Base-by-base conservation (phyloP, 345 rosid species). In the Citrus trifoliata region DNA sequence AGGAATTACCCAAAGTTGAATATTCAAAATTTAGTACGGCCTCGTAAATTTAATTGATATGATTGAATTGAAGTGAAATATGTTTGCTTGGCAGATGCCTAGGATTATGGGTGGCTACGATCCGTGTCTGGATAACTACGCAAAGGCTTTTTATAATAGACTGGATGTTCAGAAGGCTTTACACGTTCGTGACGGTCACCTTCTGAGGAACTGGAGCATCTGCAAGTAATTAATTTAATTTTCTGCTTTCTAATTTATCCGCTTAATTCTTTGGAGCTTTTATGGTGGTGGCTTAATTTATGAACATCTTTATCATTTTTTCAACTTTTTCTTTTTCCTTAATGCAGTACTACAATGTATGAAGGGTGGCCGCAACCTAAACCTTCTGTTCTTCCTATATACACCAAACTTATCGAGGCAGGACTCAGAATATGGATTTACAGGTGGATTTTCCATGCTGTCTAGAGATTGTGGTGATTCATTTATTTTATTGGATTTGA, bases 351-450 rank as follows among this genome's bases (percentile, higher is more conserved):
- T 27, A 81, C 79, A 42, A 84, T 96, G 68, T 94, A 82, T 62
- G 13, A 83, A 2, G 69, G 70, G 16, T 96, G 99, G 99, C 10
- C 82, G 33, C 85, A 88, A 73, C 82, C 89, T 32, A 85, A 62
- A 73, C 83, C 83, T 13, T 88, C 99, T 2, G 94, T 95, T 75
- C 88, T 95, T 83, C 97, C 97, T 27, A 90, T 94, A 32, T 96
- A 93, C 85, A 88, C 80, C 83, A 94, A 94, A 82, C 95, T 94
- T 14, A 93, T 96, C 4, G 85, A 84, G 2, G 95, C 91, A 10
- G 94, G 97, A 65, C 75, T 90, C 64, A 87, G 90, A 82, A 87
- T 94, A 63, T 96, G 99, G 98, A 89, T 96, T 73, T 96, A 96
- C 88, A 95, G 99, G 99, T 93, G 78, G 67, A 66, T 58, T 14